Base-by-base conservation (phyloP, 192 early-diverging fungal species). In the Spizellomyces punctatus region DNA sequence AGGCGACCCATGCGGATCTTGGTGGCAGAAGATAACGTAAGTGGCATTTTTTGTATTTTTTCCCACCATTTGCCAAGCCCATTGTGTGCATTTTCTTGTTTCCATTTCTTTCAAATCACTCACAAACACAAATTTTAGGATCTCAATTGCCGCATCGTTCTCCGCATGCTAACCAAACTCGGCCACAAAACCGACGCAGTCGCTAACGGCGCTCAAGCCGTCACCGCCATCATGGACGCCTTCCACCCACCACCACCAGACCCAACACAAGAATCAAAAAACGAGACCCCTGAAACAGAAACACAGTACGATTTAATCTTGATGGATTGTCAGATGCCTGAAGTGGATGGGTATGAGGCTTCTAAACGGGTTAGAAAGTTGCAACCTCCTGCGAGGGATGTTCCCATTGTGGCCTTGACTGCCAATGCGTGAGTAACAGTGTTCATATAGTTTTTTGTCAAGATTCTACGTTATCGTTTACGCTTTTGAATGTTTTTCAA, bases 241-340 rank as follows among this genome's bases (percentile, higher is more conserved):
- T 54, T 54, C 4, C 14, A 12, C 0, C 2, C 12, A 19, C 17
- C 50, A 12, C 50, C 50, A n/a, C 17, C 50, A 0, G 12, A 54
- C 50, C 12, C 50, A n/a, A 54, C 50, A 19, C 14, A 54, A 19
- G 1, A 19, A 19, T 2, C 50, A 54, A 54, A 10, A n/a, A n/a
- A 9, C n/a, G 49, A 52, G 49, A 52, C 49, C n/a, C 49, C 49
- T 10, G 49, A 52, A 36, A 36, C 27, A 36, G 50, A 54, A n/a
- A n/a, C 50, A n/a, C 17, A 16, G 55, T 69, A 69, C 27, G 67
- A 46, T n/a, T 56, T 69, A 14, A 58, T 69, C 4, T 43, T 69
- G 9, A 69, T 69, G 67, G 67, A 69, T 45, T 69, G 67, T 36
- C n/a, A 61, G 50, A 54, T 54, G 50, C 50, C 50, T n/a, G 50